phyloP scores from a whole-genome alignment of 495 filamentous ascomycete genomes.

The Podospora tetraspora region DNA sequence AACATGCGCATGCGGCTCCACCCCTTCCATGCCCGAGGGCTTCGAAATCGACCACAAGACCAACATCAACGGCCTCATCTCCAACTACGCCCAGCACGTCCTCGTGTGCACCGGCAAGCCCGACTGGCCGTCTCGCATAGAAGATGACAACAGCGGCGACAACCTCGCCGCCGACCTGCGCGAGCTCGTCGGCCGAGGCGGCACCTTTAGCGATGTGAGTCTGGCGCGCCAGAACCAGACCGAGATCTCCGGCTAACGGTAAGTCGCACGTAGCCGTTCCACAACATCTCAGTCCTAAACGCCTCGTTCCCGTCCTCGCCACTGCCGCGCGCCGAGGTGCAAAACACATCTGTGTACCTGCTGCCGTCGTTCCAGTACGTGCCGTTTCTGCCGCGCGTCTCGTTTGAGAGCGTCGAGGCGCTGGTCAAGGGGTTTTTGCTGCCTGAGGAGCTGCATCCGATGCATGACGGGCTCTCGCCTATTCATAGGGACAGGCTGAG shows the following conservation, averaged over 20 bases:
- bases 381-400: constrained; percentile 56
- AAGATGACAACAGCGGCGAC: constrained; percentile 47
- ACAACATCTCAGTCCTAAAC: constrained; percentile 70
- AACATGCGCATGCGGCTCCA: constrained; percentile 63
- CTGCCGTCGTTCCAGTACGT: constrained; percentile 77
- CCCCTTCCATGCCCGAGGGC: constrained; percentile 57
- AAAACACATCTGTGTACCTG: constrained; percentile 59
- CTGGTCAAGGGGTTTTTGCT: constrained; percentile 55
- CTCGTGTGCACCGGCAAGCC: constrained; percentile 71
- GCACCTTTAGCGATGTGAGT: constrained; percentile 64
- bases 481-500: constrained; percentile 41
- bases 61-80: constrained; percentile 67
- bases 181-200: constrained; percentile 57
- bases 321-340: constrained; percentile 33
- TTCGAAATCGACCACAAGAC: constrained; percentile 71
- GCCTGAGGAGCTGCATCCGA: constrained; percentile 53
- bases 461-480: constrained; percentile 51
- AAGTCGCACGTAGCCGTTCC: constrained; percentile 58
- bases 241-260: constrained; percentile 10
- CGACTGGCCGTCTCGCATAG: constrained; percentile 76
- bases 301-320: constrained; percentile 55
- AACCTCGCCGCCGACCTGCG: constrained; percentile 69
- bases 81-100: constrained; percentile 74
- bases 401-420: constrained; percentile 45
- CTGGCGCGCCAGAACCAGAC: background rate